These are phyloP conservation scores for Lecanicillium sp. DNA, from an alignment of 2,329 filamentous ascomycete genomes.

Conservation along the genomic window DNA sequence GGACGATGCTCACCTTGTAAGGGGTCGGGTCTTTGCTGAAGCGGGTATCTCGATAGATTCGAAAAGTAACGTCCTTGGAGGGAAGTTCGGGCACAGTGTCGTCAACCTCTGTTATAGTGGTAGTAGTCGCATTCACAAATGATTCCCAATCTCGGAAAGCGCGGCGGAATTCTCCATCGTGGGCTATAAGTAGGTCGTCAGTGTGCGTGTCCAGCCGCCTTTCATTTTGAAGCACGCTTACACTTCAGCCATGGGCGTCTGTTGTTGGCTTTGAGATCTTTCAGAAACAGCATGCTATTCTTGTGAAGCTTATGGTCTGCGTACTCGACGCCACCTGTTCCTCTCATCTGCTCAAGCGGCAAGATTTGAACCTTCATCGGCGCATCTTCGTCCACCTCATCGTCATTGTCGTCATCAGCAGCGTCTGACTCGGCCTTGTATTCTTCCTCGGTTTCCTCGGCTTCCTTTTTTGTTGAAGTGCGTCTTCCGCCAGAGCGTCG, in stretches of 20 bases:
- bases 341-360: conserved; percentile 26
- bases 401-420: conserved; percentile 15
- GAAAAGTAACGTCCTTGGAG: conserved; percentile 76
- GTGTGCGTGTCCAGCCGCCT: background rate
- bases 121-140: conserved; percentile 65
- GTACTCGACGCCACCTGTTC: conserved; percentile 32
- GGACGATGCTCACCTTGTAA: conserved; percentile 58
- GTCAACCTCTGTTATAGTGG: conserved; percentile 63
- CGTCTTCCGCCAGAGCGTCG: conserved; percentile 10
- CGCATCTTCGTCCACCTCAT: conserved; percentile 29
- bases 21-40: conserved; percentile 80
- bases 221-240: conserved; percentile 19
- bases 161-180: conserved; percentile 71
- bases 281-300: conserved; percentile 50
- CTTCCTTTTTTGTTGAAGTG: conserved; percentile 11
- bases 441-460: conserved; percentile 14
- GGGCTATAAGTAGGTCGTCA: conserved; percentile 38
- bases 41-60: conserved; percentile 79
- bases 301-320: conserved; percentile 43
- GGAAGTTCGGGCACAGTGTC: conserved; percentile 81
- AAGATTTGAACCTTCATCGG: conserved; percentile 26
- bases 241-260: conserved; percentile 50
- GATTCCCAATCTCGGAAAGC: conserved; percentile 74
- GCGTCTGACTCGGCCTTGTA: conserved; percentile 16
- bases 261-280: conserved; percentile 52